Evolutionary conservation across 202 grass and related monocot species (phyloP).

Genomic region (Brachypodium distachyon): DNA sequence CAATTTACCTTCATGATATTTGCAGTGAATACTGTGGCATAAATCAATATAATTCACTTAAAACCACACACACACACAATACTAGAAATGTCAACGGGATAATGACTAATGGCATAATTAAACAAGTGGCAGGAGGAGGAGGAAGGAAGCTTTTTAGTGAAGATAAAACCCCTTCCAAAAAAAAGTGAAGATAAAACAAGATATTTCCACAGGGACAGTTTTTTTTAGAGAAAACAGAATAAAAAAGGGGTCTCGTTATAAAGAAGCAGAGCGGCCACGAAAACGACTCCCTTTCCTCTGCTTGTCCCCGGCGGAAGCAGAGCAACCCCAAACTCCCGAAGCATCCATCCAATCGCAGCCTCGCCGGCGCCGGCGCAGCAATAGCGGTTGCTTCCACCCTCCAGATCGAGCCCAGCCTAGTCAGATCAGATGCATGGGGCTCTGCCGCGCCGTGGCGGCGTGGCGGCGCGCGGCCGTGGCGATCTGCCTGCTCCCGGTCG

Average conservation of each 20-base stretch:
- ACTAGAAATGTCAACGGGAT: too few species aligned
- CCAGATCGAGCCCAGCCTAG: too few species aligned
- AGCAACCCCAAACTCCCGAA: background rate
- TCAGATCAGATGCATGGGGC: conserved; percentile 27
- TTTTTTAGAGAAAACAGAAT: background rate
- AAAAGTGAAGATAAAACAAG: background rate
- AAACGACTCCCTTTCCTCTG: background rate
- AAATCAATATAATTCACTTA: too few species aligned
- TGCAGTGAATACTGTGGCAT: too few species aligned
- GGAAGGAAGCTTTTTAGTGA: too few species aligned
- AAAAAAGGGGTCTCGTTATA: background rate
- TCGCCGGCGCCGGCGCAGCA: background rate
- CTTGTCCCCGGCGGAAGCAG: background rate
- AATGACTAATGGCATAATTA: too few species aligned
- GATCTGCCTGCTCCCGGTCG: conserved; percentile 24
- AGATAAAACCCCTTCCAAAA: too few species aligned
- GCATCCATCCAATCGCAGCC: background rate
- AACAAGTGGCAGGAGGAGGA: too few species aligned
- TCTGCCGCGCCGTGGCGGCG: background rate
- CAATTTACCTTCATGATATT: too few species aligned
- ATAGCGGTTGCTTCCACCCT: background rate
- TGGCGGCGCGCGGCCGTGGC: conserved; percentile 10
- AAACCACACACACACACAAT: too few species aligned
- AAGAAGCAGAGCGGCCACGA: background rate
- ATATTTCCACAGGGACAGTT: too few species aligned